Base-by-base conservation (phyloP, 2,329 filamentous ascomycete species). In the Cercospora sp. region DNA sequence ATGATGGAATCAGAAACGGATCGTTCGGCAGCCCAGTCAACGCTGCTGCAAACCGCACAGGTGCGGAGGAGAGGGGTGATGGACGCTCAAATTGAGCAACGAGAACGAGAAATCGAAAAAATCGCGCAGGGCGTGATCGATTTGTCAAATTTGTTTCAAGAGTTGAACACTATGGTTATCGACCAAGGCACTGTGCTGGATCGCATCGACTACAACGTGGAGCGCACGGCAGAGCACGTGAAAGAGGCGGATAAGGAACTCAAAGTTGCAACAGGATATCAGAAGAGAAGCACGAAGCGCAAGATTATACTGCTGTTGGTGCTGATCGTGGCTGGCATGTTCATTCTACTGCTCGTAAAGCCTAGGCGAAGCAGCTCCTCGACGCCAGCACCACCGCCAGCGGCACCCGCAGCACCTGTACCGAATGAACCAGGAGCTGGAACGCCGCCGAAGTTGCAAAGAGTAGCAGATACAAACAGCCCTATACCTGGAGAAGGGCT, bases 81-180 rank as follows among this genome's bases (percentile, higher is more conserved):
- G 76, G 94, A 98, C 77, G 85, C 89, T 2, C 88, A 88, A 42
- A 98, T 99, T 74, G 88, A 90, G 69, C 95, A 98, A 79, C 91
- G 95, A 71, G 95, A 99, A 81, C 90, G 91, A 48, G 95, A 98
- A 80, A 99, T 99, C 75, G 96, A 97, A 77, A 94, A 97, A 74
- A 99, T 99, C 71, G 95, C 95, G 2, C 94, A 97, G 78, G 94
- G 95, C 67, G 98, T 99, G 80, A 98, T 99, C 76, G 94, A 98
- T 78, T 84, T 99, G 7, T 92, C 94, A 3, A 95, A 97, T 78
- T 92, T 99, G 61, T 99, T 99, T 83, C 92, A 96, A 70, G 95
- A 99, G 76, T 84, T 99, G 31, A 95, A 99, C 80, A 90, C 86
- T 59, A 98, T 99, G 94, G 93, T 85, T 67, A 85, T 85, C 55